Evolutionary conservation across 2,329 filamentous ascomycete genomes (phyloP).

Genomic region (Aureobasidium sp.): DNA sequence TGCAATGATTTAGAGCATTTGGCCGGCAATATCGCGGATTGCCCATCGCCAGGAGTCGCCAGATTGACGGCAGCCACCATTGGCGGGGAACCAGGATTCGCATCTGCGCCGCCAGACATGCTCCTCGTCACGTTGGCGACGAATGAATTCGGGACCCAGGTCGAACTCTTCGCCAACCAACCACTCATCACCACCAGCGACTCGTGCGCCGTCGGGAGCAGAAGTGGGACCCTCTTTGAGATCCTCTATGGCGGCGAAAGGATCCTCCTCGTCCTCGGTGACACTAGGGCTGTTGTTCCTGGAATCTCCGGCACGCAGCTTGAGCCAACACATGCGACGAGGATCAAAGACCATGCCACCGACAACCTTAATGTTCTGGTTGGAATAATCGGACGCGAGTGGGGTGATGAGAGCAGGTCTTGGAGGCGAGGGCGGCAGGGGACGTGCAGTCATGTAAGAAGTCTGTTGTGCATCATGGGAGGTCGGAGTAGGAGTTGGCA

Average conservation of each 20-base stretch:
- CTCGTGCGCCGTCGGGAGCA: constrained; percentile 12
- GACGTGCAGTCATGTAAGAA: constrained; percentile 21
- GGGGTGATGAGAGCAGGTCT: constrained; percentile 82
- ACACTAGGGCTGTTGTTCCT: constrained; percentile 39
- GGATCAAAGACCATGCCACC: constrained; percentile 99
- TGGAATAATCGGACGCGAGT: constrained; percentile 53
- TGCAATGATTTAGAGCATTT: constrained; percentile 1
- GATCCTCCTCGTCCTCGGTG: constrained; percentile 78
- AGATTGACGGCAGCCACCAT: constrained; percentile 43
- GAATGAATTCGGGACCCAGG: constrained; percentile 87
- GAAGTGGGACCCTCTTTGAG: constrained; percentile 56
- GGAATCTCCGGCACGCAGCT: constrained; percentile 42
- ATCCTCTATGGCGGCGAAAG: constrained; percentile 91
- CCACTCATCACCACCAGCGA: constrained; percentile 54
- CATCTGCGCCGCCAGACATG: constrained; percentile 84
- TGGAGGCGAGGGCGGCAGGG: constrained; percentile 33
- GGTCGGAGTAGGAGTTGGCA: constrained; percentile 29
- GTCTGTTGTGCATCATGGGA: constrained; percentile 29
- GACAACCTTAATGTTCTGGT: constrained; percentile 84
- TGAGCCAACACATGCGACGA: constrained; percentile 95
- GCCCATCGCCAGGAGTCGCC: constrained; percentile 69
- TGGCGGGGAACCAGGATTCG: constrained; percentile 67
- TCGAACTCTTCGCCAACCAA: constrained; percentile 80
- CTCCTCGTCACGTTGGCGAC: constrained; percentile 84
- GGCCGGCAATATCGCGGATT: constrained; percentile 37